Base-by-base conservation (phyloP, 1,284 basidiomycete species). In the Ceratobasidium sp. region DNA sequence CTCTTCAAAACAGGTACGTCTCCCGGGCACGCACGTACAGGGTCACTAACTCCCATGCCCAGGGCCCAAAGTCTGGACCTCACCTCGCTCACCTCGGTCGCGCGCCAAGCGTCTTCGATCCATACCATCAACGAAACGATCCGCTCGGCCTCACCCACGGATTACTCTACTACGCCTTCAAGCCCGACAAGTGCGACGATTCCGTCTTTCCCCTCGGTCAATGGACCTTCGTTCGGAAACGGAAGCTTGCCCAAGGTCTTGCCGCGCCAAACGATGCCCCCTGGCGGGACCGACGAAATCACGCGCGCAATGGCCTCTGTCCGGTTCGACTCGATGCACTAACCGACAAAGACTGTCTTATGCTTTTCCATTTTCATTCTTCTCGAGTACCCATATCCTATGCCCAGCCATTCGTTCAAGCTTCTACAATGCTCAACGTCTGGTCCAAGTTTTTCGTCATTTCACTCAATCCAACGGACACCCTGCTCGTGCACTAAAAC, bases 141-240 rank as follows among this genome's bases (percentile, higher is more conserved):
- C 38, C 71, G 72, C 29, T 68, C 70, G 17, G 58, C 64, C 13
- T 72, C 72, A 27, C 71, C 72, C 1, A 68, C 69, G 7, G 72
- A 72, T 31, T 72, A 67, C n/a, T 62, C 68, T 22, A 73, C 70
- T 20, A 69, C 68, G 38, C 68, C 71, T 5, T 89, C 89, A 35
- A 90, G 89, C 74, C 89, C 90, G 27, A 86, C 84, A 12, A 90
- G 89, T 35, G 86, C 82, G 25, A 89, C 88, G 10, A 87, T 87
- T 13, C 91, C 90, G 50, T 88, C 85, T 10, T 93, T 93, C 81
- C 91, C 91, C 8, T 92, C 90, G 73, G 91, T 93, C 12, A 70
- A 73, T 34, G 71, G 69, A n/a, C 71, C 71, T 15, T 22, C 54
- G 31, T 31, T 27, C 7, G 47, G 31, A 8, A 70, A 55, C 54